phyloP scores from a whole-genome alignment of 805 yeast species.

The Hanseniaspora pseudoguilliermondii region DNA sequence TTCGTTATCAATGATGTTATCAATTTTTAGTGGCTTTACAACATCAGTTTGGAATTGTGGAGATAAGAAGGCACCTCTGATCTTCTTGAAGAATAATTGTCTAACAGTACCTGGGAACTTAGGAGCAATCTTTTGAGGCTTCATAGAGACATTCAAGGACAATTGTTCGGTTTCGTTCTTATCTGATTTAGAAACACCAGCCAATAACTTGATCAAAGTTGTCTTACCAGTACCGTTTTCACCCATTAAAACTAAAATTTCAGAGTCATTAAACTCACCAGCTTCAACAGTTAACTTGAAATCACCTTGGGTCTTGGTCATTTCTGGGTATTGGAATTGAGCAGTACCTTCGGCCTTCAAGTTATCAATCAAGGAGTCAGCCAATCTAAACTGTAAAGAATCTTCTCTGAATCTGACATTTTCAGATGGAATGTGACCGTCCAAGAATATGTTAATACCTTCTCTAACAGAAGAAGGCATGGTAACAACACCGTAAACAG shows the following conservation, averaged over 20 bases:
- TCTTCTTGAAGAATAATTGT: slow-evolving; percentile 91
- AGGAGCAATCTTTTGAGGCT: slow-evolving; percentile 98
- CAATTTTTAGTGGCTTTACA: slow-evolving; percentile 85
- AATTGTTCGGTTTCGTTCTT: slow-evolving; percentile 67
- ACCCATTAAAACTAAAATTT: slow-evolving; percentile 98
- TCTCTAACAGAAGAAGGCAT: slow-evolving; percentile 94
- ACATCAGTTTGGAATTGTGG: slow-evolving; percentile 99
- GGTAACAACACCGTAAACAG: slow-evolving; percentile 97
- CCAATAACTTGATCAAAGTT: slow-evolving; percentile 86
- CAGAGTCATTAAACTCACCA: slow-evolving; percentile 92
- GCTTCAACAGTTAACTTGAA: slow-evolving; percentile 68
- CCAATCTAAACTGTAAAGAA: slow-evolving; percentile 81
- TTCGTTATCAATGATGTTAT: slow-evolving; percentile 91
- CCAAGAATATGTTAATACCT: slow-evolving; percentile 96
- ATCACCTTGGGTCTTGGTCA: slow-evolving; percentile 92
- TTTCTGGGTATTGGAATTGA: slow-evolving; percentile 61
- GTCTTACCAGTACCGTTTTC: slow-evolving; percentile 99
- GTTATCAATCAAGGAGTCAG: slow-evolving; percentile 63
- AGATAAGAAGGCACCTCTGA: slow-evolving; percentile 81
- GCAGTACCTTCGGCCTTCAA: slow-evolving; percentile 56
- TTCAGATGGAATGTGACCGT: slow-evolving; percentile 95
- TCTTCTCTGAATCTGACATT: slow-evolving; percentile 95
- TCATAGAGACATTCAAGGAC: slow-evolving; percentile 85
- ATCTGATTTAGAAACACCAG: slow-evolving; percentile 87
- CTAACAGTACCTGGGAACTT: slow-evolving; percentile 97